Conservation (phyloP, 164 flowering plant species). For the Umbellularia californica region DNA sequence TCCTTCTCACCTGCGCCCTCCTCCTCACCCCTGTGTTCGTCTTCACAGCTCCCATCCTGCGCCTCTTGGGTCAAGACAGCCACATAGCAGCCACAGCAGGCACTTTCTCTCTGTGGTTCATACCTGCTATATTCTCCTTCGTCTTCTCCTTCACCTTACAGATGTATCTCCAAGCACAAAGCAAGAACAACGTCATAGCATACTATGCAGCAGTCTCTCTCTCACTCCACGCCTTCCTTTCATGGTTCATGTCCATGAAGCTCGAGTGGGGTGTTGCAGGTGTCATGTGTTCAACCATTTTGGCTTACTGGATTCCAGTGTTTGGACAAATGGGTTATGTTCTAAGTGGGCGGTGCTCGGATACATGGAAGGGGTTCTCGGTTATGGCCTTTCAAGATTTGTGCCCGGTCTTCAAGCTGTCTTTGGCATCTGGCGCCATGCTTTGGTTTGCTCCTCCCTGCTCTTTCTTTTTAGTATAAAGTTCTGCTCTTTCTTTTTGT, state of each 20-base stretch:
- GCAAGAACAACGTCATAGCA: constrained; percentile 46
- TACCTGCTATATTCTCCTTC: constrained; percentile 34
- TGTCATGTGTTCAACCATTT: constrained; percentile 32
- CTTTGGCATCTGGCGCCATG: constrained; percentile 66
- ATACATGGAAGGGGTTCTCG: constrained; percentile 64
- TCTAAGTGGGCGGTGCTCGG: constrained; percentile 39
- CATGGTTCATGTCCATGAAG: constrained; percentile 41
- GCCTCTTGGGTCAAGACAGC: constrained; percentile 36
- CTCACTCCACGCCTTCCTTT: constrained; percentile 34
- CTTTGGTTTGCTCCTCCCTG: constrained; percentile 38
- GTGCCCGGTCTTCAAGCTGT: constrained; percentile 52
- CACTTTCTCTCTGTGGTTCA: constrained; percentile 29
- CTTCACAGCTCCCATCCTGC: constrained; percentile 38
- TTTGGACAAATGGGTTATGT: constrained; percentile 34
- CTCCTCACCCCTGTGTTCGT: constrained; percentile 41
- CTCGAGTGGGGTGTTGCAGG: constrained; percentile 38
- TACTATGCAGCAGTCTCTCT: constrained; percentile 37
- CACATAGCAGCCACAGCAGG: constrained; percentile 36
- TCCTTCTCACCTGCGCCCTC: constrained; percentile 17
- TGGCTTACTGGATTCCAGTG: constrained; percentile 43
- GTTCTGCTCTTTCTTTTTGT: too few relatives aligned
- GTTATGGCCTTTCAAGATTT: constrained; percentile 45
- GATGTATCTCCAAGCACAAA: constrained; percentile 54
- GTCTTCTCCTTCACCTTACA: constrained; percentile 40
- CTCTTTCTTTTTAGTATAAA: neutral